Base-by-base conservation (phyloP, 441 rosid genomes). In the Gossypium schwendimanii region DNA sequence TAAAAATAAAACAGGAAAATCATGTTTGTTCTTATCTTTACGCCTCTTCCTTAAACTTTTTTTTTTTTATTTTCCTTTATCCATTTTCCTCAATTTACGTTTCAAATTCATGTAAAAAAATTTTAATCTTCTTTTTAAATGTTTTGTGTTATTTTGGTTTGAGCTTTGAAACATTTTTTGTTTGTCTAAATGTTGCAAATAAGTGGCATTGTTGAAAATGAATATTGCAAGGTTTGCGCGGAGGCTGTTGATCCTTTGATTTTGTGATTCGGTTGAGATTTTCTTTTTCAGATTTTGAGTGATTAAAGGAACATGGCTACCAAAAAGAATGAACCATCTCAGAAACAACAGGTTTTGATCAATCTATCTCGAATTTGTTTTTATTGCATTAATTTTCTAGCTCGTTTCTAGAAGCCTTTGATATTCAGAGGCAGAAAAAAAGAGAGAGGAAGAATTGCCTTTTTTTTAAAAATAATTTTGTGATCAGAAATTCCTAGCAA, bases 301-400 rank as follows among this genome's bases (percentile, higher is more conserved):
- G 77, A 74, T 78, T 65, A 33, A 70, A 64, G 28, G 54, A 66
- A 14, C 21, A 85, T 81, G 86, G 62, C 79, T 14, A 81, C 68
- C 18, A 69, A 61, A 39, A 85, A 81, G 58, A 79, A 71, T 20
- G 89, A 83, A 55, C 69, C 79, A 47, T 58, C 79, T 63, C 86
- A 70, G 84, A 80, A 77, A 14, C 63, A 49, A n/a, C 73, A 58
- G 72, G 64, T 50, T 66, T 66, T 24, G 23, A 66, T 65, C 70
- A 21, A 44, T 20, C 53, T 44, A n/a, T 62, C 24, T 39, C 24
- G 14, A 3, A 20, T 31, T 7, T 31, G 3, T 57, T 57, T 57
- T 62, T n/a, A 6, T 31, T 31, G 4, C 0, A 24, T 63, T 63
- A 36, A 17, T 3, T 63, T 50, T 21, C 28, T 18, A 39, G 24